Evolutionary conservation across 192 early-diverging fungal genomes (phyloP), one percentile per base, ranked within the genome.

Genomic region (Rhizoclosmatium globosum): DNA sequence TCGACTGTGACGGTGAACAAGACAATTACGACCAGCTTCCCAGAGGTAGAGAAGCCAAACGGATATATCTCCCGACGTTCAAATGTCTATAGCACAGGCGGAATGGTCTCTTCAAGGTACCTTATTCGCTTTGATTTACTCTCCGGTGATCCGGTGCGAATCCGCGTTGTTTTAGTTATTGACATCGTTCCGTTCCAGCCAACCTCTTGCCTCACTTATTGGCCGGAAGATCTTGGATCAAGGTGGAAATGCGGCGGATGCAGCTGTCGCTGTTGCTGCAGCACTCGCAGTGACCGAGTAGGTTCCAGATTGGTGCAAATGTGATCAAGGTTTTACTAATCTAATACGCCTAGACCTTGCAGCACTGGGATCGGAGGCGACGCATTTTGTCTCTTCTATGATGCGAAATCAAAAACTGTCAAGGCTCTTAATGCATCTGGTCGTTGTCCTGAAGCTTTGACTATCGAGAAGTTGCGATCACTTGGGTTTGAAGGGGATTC

Each of bases 301-400:
- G 73, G 67, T 13, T 64, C 44, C 47, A 9, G 17, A 61, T 31
- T 23, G 65, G 13, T 38, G 41, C 15, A 0, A 21, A 17, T 46
- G 13, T 71, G 77, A 71, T 90, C 92, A 84, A 31, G 31, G 31
- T 31, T 31, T 31, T 31, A 31, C 31, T 31, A 31, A 31, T 31
- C 31, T 0, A 31, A 31, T 31, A 31, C 1, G 21, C 6, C 15
- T 42, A 68, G 66, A 21, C 94, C 94, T 11, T 77, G 82, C 41
- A 92, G 89, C 0, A 94, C 92, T 2, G 94, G 94, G 19, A 89
- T 94, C 44, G 94, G 94, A 44, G 94, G 94, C 50, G 94, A 95
- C 79, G 88, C 87, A 57, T 95, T 94, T 78, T 93, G 92, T 72
- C 85, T 95, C 13, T 95, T 87, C 77, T 95, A 92, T 81, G 87